A percentile compares a stretch with the other conserved stretches of the same genome.
phyloP scores from a whole-genome alignment of 2,329 filamentous ascomycete species.

The Monilinia aucupariae region DNA sequence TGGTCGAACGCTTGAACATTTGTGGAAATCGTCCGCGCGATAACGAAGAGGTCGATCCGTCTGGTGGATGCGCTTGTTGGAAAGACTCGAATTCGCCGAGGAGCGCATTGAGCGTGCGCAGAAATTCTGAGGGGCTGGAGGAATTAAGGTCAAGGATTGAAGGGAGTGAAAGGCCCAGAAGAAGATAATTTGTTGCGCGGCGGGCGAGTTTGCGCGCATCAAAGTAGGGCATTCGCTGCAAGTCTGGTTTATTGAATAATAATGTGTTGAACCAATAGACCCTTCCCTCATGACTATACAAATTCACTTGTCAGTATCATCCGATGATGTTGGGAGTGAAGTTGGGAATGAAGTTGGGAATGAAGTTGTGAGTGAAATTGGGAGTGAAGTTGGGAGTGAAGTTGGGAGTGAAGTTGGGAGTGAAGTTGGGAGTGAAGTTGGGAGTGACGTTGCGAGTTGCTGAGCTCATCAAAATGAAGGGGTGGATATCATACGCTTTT shows the following conservation, averaged over 20 bases:
- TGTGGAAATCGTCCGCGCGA: slow-evolving; percentile 74
- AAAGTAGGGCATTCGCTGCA: slow-evolving; percentile 79
- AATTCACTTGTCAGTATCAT: background rate
- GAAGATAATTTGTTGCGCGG: slow-evolving; percentile 86
- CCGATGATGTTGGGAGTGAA: background rate
- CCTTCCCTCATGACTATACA: slow-evolving; percentile 74
- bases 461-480: background rate
- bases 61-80: slow-evolving; percentile 77
- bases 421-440: background rate
- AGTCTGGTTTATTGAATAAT: slow-evolving; percentile 77
- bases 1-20: slow-evolving; percentile 66
- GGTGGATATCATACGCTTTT: slow-evolving; percentile 67
- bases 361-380: background rate
- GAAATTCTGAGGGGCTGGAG: slow-evolving; percentile 73
- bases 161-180: slow-evolving; percentile 87
- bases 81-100: slow-evolving; percentile 91
- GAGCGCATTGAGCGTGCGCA: slow-evolving; percentile 78
- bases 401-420: background rate
- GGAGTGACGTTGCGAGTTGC: background rate
- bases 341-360: background rate
- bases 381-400: background rate
- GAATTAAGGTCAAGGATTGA: slow-evolving; percentile 84
- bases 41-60: slow-evolving; percentile 61
- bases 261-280: slow-evolving; percentile 99
- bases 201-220: slow-evolving; percentile 77